Evolutionary conservation across 768 basidiomycete genomes (phyloP).

Genomic region (Boletus fagicola): DNA sequence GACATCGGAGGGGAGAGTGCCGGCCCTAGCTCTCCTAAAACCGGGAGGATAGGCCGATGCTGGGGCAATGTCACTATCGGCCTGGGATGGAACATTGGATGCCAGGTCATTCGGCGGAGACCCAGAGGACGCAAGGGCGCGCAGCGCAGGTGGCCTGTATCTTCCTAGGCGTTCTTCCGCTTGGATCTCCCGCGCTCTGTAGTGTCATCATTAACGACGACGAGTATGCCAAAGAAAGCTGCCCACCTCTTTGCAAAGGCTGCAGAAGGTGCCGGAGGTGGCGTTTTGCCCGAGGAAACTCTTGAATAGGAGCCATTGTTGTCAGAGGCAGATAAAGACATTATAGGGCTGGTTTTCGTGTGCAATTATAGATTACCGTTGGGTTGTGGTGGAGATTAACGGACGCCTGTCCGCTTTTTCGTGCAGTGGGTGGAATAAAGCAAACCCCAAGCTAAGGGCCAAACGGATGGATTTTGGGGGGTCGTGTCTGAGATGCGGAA

Average conservation of each 20-base stretch:
- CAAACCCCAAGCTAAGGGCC: slow-evolving; percentile 16
- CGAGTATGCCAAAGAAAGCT: slow-evolving; percentile 14
- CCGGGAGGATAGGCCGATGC: slow-evolving; percentile 79
- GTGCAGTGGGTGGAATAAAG: slow-evolving; percentile 30
- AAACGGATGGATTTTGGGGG: slow-evolving; percentile 19
- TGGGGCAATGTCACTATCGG: slow-evolving; percentile 58
- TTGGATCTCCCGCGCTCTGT: slow-evolving; percentile 82
- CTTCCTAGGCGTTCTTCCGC: slow-evolving; percentile 69
- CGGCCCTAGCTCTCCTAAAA: slow-evolving; percentile 94
- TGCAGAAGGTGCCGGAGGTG: slow-evolving; percentile 86
- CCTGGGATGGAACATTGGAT: slow-evolving; percentile 55
- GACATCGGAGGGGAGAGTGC: slow-evolving; percentile 95
- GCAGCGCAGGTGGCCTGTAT: slow-evolving; percentile 81
- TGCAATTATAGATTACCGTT: slow-evolving; percentile 80
- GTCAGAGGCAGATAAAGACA: slow-evolving; percentile 89
- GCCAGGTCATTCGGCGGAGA: slow-evolving; percentile 70
- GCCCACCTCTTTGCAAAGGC: slow-evolving; percentile 83
- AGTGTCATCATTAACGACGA: slow-evolving; percentile 14
- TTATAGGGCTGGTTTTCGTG: slow-evolving; percentile 61
- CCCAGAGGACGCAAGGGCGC: slow-evolving; percentile 62
- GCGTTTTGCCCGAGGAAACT: slow-evolving; percentile 83
- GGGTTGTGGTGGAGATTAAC: slow-evolving; percentile 37
- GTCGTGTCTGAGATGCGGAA: slow-evolving; percentile 32
- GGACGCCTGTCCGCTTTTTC: slow-evolving; percentile 32
- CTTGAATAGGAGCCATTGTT: slow-evolving; percentile 79